Base-by-base conservation (phyloP, 2,329 filamentous ascomycete genomes). In the Claviceps sp. region DNA sequence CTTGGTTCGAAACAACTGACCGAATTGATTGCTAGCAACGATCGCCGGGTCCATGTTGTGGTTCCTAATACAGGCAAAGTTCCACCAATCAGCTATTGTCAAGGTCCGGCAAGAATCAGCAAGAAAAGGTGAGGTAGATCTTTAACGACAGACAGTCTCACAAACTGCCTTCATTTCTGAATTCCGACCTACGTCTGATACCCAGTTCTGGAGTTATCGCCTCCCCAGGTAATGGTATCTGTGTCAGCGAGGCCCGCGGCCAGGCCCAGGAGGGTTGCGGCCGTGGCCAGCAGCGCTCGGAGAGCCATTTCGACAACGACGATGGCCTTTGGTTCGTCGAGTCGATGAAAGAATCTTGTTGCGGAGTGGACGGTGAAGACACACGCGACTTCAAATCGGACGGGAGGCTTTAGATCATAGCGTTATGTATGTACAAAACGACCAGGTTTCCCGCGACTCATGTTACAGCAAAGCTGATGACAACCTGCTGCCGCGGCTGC, bases 21-120 rank as follows among this genome's bases (percentile, higher is more conserved):
- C 75, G 55, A 81, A 82, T 49, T 76, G 70, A 2, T 72, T 62
- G 51, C 75, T 77, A 42, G 68, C 71, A 2, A 83, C 77, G 8
- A 81, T 66, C 14, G 73, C 68, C 1, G 79, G 79, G 58, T 82
- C 77, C 73, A 83, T 77, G 62, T 82, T 82, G 60, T 83, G 79
- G 59, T 79, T 82, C 20, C 66, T 68, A 43, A 2, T n/a, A 5
- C 26, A 23, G 17, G 17, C 17, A 37, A 7, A 11, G 14, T 37
- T 14, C 42, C 22, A 22, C 38, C 48, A 45, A 29, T 14, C 40
- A 50, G 23, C 11, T 11, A 4, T 34, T 34, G 7, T 8, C 36
- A 20, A 37, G 6, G 5, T n/a, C 8, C 5, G 26, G 29, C 39
- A 40, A 40, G 39, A 40, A 9, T n/a, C n/a, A n/a, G 29, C 26